A percentile compares a stretch with the other conserved stretches of the same genome.
phyloP scores from a whole-genome alignment of 345 rosid genomes.

The Aegle marmelos region DNA sequence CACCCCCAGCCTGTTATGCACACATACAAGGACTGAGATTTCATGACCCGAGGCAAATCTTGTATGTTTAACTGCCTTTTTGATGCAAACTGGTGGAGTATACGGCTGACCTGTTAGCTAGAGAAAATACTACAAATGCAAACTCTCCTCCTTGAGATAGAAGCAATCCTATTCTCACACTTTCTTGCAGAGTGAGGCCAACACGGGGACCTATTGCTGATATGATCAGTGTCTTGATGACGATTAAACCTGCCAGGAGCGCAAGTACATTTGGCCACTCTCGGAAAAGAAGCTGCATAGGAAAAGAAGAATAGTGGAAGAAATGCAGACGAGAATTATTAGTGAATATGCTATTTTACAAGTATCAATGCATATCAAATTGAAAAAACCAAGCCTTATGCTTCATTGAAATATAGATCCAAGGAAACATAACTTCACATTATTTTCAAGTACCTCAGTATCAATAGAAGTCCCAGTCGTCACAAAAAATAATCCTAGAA shows the following conservation, averaged over 20 bases:
- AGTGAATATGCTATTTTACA: background rate
- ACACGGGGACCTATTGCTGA: conserved; percentile 91
- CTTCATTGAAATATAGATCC: background rate
- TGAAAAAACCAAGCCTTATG: background rate
- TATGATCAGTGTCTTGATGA: conserved; percentile 85
- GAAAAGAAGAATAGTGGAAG: conserved; percentile 4
- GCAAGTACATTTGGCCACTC: conserved; percentile 97
- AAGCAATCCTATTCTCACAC: conserved; percentile 86
- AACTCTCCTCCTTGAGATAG: conserved; percentile 98
- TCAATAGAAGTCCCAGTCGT: conserved; percentile 96
- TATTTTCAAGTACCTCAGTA: conserved; percentile 55
- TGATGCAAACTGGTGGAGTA: conserved; percentile 12
- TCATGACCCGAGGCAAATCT: conserved; percentile 15
- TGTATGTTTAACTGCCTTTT: conserved; percentile 7
- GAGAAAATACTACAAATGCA: conserved; percentile 90
- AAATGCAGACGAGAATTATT: conserved; percentile 1
- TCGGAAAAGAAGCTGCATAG: conserved; percentile 68
- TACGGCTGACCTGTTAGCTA: conserved; percentile 74
- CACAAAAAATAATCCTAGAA: conserved; percentile 92
- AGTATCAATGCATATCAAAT: background rate
- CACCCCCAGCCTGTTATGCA: conserved; percentile 93
- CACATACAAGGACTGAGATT: background rate
- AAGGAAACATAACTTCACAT: background rate
- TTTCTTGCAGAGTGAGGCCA: conserved; percentile 87
- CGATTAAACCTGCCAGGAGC: conserved; percentile 83